Conservation (phyloP, 306 rosid genomes). For the Cicer bijugum region DNA sequence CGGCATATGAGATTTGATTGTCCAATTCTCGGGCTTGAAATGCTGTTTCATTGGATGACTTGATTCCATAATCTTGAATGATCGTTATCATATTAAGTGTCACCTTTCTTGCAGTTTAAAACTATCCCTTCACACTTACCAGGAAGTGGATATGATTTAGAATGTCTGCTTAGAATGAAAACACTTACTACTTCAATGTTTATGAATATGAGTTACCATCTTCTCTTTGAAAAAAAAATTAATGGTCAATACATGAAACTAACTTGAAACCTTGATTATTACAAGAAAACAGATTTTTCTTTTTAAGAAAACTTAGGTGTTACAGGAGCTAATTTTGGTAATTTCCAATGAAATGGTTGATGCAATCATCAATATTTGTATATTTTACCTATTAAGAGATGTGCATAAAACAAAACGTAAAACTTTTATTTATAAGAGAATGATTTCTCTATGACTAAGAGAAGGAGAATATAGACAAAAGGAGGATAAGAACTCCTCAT, state of each 20-base stretch:
- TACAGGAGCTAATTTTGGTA: not conserved
- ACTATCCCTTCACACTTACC: not conserved
- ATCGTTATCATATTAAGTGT: not conserved
- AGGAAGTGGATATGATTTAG: slow-evolving; percentile 16
- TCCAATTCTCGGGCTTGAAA: not conserved
- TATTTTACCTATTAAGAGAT: no score
- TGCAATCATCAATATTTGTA: no score
- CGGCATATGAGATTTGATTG: slow-evolving; percentile 5
- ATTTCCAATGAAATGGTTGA: not conserved
- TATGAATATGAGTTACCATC: slow-evolving; percentile 1
- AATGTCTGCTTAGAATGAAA: slow-evolving; percentile 4
- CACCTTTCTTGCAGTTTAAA: not conserved
- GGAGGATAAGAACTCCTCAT: not conserved
- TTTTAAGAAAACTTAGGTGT: not conserved
- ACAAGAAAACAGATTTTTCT: not conserved
- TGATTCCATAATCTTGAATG: not conserved
- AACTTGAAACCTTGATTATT: not conserved
- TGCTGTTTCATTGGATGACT: slow-evolving; percentile 30
- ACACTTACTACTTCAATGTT: slow-evolving; percentile 12
- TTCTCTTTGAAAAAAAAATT: not conserved
- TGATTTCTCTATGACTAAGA: not conserved
- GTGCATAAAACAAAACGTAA: no score
- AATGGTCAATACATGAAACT: slow-evolving; percentile 14
- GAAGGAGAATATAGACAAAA: not conserved
- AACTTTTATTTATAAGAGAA: not conserved